Percentiles rank a stretch among this genome's conserved stretches.
Conservation (phyloP, 1,284 basidiomycete genomes). For the Irpex rosettiformis region DNA sequence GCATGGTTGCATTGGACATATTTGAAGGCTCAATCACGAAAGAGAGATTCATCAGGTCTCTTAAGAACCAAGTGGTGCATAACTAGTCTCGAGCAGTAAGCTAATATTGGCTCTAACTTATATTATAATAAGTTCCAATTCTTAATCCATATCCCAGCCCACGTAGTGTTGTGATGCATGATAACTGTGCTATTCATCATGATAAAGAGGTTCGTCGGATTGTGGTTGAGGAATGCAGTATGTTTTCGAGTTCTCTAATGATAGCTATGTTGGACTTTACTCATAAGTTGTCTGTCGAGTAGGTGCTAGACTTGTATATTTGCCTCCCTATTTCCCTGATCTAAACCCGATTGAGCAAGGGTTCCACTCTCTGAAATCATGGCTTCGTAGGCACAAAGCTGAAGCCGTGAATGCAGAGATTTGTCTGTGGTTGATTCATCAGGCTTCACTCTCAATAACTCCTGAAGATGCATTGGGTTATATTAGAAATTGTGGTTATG, state of each 20-base stretch:
- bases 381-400: constrained; percentile 17
- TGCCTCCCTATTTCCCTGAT: constrained; percentile 26
- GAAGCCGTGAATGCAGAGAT: constrained; percentile 11
- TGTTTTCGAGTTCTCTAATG: background rate
- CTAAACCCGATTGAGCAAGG: constrained; percentile 26
- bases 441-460: constrained; percentile 14
- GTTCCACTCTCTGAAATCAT: constrained; percentile 23
- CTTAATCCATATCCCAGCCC: constrained; percentile 20
- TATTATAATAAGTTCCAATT: constrained; percentile 13
- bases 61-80: constrained; percentile 15
- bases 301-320: constrained; percentile 22
- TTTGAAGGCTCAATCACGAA: constrained; percentile 22
- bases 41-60: constrained; percentile 18
- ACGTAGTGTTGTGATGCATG: constrained; percentile 26
- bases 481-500: constrained; percentile 16
- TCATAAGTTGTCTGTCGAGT: constrained; percentile 1
- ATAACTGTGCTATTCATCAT: constrained; percentile 29
- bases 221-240: constrained; percentile 19
- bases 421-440: constrained; percentile 20
- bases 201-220: constrained; percentile 18
- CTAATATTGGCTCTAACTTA: background rate
- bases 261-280: background rate
- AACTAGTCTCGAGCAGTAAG: background rate
- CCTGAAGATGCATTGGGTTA: constrained; percentile 14
- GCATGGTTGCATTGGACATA: constrained; percentile 22